Conservation (phyloP, 108 stramenopile genomes). For the Conticribra guillardii region DNA sequence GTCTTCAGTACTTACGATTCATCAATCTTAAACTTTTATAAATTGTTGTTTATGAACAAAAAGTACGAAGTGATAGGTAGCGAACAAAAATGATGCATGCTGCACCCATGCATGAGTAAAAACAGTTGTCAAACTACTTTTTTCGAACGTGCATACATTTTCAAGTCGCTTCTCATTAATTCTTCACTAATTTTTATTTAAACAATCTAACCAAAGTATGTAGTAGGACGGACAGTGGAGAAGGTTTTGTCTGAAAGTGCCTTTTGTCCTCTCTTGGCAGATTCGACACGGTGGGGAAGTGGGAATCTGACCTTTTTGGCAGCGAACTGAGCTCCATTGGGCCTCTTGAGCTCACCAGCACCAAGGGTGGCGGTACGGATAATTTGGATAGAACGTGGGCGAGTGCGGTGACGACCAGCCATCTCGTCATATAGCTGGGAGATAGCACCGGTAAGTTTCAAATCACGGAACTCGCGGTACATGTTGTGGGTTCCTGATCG, state of each 20-base stretch:
- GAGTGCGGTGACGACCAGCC: constrained; percentile 99
- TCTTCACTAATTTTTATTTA: background rate
- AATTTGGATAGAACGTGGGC: constrained; percentile 99
- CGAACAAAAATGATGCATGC: too few relatives aligned
- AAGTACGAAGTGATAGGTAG: too few relatives aligned
- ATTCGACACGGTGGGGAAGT: constrained; percentile 93
- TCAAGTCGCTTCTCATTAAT: background rate
- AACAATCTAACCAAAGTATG: constrained; percentile 72
- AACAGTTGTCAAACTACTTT: too few relatives aligned
- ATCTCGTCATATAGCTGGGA: constrained; percentile 99
- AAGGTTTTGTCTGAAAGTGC: constrained; percentile 79
- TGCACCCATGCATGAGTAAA: too few relatives aligned
- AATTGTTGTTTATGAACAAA: too few relatives aligned
- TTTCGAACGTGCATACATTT: too few relatives aligned
- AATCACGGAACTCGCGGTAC: constrained; percentile 99
- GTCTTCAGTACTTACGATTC: too few relatives aligned
- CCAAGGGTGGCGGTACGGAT: constrained; percentile 93
- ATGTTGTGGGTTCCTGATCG: constrained; percentile 99
- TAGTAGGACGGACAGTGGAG: constrained; percentile 82
- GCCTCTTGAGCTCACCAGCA: constrained; percentile 91
- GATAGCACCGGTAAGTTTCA: constrained; percentile 95
- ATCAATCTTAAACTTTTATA: too few relatives aligned
- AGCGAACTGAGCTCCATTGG: constrained; percentile 92
- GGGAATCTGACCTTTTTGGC: constrained; percentile 96
- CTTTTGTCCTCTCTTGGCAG: constrained; percentile 91